These are phyloP conservation scores for Erucastrum elatum DNA, from an alignment of 345 rosid genomes.

Conservation along the genomic window DNA sequence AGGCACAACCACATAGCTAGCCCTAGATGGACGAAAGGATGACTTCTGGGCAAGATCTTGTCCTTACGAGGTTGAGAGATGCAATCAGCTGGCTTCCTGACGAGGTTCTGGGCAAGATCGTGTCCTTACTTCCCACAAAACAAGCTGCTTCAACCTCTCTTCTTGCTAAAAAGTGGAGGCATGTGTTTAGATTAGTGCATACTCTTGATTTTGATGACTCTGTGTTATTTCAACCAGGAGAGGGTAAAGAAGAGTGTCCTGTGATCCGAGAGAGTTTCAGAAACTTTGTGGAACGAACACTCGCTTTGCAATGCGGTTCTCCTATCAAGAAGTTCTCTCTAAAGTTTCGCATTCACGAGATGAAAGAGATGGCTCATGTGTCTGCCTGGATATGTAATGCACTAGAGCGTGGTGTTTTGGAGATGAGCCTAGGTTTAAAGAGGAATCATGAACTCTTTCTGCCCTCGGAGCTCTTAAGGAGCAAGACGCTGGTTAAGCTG, in stretches of 20 bases:
- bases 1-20: no score
- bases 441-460: not conserved
- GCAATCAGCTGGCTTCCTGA: slow-evolving; percentile 23
- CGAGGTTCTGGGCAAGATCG: not conserved
- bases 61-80: not conserved
- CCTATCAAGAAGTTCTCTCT: not conserved
- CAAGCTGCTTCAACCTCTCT: slow-evolving; percentile 5
- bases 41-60: no score
- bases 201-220: slow-evolving; percentile 9
- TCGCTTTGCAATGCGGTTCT: not conserved
- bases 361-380: no score
- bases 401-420: not conserved
- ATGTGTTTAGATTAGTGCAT: not conserved
- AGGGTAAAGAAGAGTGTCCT: slow-evolving; percentile 12
- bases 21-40: no score
- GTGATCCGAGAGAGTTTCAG: not conserved
- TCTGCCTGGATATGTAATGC: not conserved
- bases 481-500: slow-evolving; percentile 23
- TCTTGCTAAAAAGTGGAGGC: slow-evolving; percentile 19
- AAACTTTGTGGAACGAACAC: not conserved
- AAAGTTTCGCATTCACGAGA: no score
- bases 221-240: not conserved
- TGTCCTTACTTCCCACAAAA: slow-evolving; percentile 18
- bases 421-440: not conserved
- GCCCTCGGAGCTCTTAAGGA: not conserved